A percentile compares a stretch with the other conserved stretches of the same genome.
Conservation (phyloP, 1,284 basidiomycete species). For the Pisolithus thermaeus region DNA sequence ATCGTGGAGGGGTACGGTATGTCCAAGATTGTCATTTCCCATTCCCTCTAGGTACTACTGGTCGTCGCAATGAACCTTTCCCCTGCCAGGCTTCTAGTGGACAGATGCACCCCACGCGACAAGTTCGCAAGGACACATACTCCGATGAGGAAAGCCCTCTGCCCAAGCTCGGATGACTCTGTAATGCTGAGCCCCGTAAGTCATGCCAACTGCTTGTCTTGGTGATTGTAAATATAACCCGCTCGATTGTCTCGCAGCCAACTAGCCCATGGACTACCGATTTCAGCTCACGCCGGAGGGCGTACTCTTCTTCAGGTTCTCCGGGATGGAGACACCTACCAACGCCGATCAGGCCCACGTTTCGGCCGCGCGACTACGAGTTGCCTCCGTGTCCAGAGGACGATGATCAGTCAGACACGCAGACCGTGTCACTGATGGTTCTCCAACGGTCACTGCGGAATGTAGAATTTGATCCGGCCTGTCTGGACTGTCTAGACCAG, state of each 20-base stretch:
- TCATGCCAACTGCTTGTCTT: background rate
- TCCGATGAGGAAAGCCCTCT: slow-evolving; percentile 22
- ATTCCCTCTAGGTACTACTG: background rate
- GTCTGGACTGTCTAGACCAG: slow-evolving; percentile 30
- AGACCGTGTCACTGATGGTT: slow-evolving; percentile 26
- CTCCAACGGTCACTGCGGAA: slow-evolving; percentile 28
- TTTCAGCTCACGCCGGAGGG: slow-evolving; percentile 22
- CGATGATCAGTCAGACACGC: slow-evolving; percentile 20
- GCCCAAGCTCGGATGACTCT: slow-evolving; percentile 25
- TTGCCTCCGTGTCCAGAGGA: slow-evolving; percentile 25
- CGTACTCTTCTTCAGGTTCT: slow-evolving; percentile 27
- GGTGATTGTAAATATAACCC: background rate
- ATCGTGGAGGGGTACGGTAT: background rate
- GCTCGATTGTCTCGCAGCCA: slow-evolving; percentile 11
- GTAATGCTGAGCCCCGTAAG: slow-evolving; percentile 18
- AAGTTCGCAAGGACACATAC: slow-evolving; percentile 28
- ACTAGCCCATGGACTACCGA: slow-evolving; percentile 5
- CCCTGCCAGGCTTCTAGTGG: slow-evolving; percentile 25
- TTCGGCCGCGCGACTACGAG: slow-evolving; percentile 29
- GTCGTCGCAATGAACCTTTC: slow-evolving; percentile 17
- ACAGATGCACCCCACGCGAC: slow-evolving; percentile 30
- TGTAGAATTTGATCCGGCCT: slow-evolving; percentile 29
- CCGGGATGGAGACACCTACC: slow-evolving; percentile 28
- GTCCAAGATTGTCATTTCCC: background rate
- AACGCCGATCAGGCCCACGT: slow-evolving; percentile 28